A percentile compares a stretch with the other conserved stretches of the same genome.
Conservation (phyloP, 257 asterid genomes). For the Gentiana macrophylla region DNA sequence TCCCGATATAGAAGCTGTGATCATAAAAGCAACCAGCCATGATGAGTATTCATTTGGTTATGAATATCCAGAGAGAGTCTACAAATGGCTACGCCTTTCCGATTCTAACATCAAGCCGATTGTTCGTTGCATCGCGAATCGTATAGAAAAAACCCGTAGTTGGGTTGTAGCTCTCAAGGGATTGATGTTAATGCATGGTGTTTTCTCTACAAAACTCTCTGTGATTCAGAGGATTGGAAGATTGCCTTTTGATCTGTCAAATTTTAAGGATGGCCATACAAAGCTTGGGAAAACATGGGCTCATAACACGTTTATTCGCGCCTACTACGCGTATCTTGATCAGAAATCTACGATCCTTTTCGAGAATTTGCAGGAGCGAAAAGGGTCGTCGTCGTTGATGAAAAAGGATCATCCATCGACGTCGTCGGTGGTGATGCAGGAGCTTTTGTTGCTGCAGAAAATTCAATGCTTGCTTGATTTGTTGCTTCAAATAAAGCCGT, state of each 20-base stretch:
- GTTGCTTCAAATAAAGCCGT: slow-evolving; percentile 51
- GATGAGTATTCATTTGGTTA: slow-evolving; percentile 30
- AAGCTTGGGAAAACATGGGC: slow-evolving; percentile 35
- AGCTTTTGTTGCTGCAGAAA: slow-evolving; percentile 37
- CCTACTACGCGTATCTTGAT: slow-evolving; percentile 73
- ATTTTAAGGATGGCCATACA: slow-evolving; percentile 39
- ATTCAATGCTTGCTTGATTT: slow-evolving; percentile 48
- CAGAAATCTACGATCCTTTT: slow-evolving; percentile 44
- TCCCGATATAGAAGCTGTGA: slow-evolving; percentile 70
- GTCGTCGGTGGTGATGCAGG: slow-evolving; percentile 21
- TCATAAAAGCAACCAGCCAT: slow-evolving; percentile 75
- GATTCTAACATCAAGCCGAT: slow-evolving; percentile 54
- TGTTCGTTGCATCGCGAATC: slow-evolving; percentile 49
- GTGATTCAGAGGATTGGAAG: slow-evolving; percentile 48
- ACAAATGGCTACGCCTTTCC: slow-evolving; percentile 59
- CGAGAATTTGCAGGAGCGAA: slow-evolving; percentile 24
- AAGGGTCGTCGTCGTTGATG: not conserved
- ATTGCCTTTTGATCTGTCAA: slow-evolving; percentile 72
- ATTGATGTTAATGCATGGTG: slow-evolving; percentile 57
- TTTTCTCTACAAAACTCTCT: slow-evolving; percentile 29
- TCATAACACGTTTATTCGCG: slow-evolving; percentile 37
- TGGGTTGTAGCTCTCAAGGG: slow-evolving; percentile 78
- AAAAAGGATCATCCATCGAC: not conserved
- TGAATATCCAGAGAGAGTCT: slow-evolving; percentile 38
- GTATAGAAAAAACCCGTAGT: slow-evolving; percentile 36